Evolutionary conservation across 73 alveolate genomes (phyloP).

Genomic region (Blepharisma japonicum): DNA sequence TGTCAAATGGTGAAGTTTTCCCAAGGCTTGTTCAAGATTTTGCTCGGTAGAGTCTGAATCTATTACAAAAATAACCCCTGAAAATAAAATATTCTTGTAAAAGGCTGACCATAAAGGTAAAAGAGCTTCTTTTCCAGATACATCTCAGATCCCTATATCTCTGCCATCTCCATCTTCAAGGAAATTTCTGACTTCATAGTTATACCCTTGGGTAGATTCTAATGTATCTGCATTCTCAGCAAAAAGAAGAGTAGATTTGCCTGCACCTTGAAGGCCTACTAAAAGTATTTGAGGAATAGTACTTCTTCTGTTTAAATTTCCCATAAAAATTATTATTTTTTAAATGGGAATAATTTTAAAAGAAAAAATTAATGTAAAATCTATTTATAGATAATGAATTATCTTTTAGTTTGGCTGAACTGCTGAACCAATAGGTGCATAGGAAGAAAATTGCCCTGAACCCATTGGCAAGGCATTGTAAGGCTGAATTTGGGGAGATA

Average conservation of each 20-base stretch:
- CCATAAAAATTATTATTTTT: not conserved
- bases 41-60: constrained; percentile 1
- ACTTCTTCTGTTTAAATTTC: not conserved
- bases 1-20: constrained; percentile 7
- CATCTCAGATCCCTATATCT: constrained; percentile 22
- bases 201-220: constrained; percentile 27
- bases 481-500: too few species aligned
- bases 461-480: too few species aligned
- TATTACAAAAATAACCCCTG: constrained; percentile 30
- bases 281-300: constrained; percentile 25
- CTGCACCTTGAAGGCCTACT: constrained; percentile 31
- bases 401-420: too few species aligned
- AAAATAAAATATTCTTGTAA: constrained; percentile 16
- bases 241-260: constrained; percentile 4
- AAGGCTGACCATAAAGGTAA: constrained; percentile 16
- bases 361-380: too few species aligned
- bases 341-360: not conserved
- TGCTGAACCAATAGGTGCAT: too few species aligned
- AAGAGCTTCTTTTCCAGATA: constrained; percentile 25
- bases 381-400: too few species aligned
- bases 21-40: not conserved
- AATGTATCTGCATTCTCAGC: constrained; percentile 1
- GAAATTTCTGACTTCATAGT: not conserved
- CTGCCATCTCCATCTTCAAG: not conserved
- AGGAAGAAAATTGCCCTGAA: too few species aligned